These are phyloP conservation scores for Fraxinus quadrangulata DNA, from an alignment of 257 asterid species.

Conservation along the genomic window DNA sequence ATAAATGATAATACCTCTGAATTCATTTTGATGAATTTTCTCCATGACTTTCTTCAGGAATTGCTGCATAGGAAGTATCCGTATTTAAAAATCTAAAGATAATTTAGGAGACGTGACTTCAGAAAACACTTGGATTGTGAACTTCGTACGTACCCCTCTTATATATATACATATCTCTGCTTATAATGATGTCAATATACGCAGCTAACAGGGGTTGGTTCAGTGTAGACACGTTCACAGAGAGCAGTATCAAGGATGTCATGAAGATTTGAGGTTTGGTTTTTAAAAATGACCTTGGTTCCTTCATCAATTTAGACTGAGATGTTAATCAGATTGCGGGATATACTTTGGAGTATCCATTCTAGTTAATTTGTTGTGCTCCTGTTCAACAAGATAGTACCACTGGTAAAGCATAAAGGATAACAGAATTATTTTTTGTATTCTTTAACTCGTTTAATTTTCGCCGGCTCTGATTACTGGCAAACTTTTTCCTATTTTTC, in stretches of 20 bases:
- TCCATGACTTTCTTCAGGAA: constrained; percentile 54
- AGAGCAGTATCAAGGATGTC: constrained; percentile 39
- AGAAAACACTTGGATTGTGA: constrained; percentile 44
- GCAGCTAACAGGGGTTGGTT: constrained; percentile 53
- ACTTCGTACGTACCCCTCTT: constrained; percentile 43
- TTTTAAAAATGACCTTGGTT: constrained; percentile 52
- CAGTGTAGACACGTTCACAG: constrained; percentile 36
- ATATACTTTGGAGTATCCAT: constrained; percentile 51
- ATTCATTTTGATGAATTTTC: constrained; percentile 5
- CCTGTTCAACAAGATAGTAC: constrained; percentile 47
- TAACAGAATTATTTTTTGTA: constrained; percentile 48
- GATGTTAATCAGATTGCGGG: constrained; percentile 70
- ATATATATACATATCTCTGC: constrained; percentile 47
- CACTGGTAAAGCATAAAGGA: constrained; percentile 35
- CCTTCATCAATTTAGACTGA: constrained; percentile 49
- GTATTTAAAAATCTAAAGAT: constrained; percentile 44
- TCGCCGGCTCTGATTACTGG: constrained; percentile 45
- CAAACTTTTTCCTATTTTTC: constrained; percentile 32
- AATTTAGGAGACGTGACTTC: constrained; percentile 61
- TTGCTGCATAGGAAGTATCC: constrained; percentile 68
- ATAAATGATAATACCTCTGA: background rate
- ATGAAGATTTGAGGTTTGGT: constrained; percentile 46
- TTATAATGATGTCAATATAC: constrained; percentile 41
- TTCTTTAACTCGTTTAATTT: constrained; percentile 35
- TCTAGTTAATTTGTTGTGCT: constrained; percentile 52